Evolutionary conservation across 176 grass and related monocot species (phyloP).

Genomic region (Themeda triandra): DNA sequence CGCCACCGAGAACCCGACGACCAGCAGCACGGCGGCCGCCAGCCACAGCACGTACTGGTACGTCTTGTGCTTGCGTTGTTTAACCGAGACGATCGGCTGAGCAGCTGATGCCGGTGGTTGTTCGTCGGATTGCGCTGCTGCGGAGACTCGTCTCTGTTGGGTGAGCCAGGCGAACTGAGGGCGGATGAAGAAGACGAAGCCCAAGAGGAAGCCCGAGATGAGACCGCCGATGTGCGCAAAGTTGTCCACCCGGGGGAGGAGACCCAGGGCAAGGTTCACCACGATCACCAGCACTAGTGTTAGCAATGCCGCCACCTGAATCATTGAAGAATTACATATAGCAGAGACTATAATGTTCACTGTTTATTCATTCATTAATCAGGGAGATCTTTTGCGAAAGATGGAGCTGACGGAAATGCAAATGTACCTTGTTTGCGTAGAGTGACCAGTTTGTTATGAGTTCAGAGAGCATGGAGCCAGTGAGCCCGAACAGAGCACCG

Average conservation of each 20-base stretch:
- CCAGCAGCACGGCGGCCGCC: constrained; percentile 38
- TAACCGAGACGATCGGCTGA: background rate
- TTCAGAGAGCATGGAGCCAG: constrained; percentile 91
- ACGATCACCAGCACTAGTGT: constrained; percentile 59
- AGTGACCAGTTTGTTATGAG: constrained; percentile 93
- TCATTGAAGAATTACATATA: no score
- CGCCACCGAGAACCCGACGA: constrained; percentile 62
- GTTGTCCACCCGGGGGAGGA: constrained; percentile 83
- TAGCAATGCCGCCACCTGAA: constrained; percentile 60
- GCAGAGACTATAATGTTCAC: no score
- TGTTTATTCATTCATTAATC: no score
- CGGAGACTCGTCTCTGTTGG: constrained; percentile 35
- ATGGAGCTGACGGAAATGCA: background rate
- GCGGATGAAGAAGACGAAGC: constrained; percentile 74
- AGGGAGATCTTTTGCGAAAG: no score
- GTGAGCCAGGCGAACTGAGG: constrained; percentile 70
- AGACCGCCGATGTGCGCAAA: constrained; percentile 96
- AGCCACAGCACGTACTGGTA: constrained; percentile 86
- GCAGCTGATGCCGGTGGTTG: background rate
- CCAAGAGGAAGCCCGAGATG: constrained; percentile 82
- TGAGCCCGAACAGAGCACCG: constrained; percentile 82
- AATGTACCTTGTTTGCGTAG: constrained; percentile 76
- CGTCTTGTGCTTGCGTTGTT: constrained; percentile 54
- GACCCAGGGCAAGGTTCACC: constrained; percentile 70
- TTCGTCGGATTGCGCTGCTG: background rate